Evolutionary conservation across 148 eudicot genomes (phyloP), one percentile per base, ranked within the genome.

Genomic region (Linanthus parryae): DNA sequence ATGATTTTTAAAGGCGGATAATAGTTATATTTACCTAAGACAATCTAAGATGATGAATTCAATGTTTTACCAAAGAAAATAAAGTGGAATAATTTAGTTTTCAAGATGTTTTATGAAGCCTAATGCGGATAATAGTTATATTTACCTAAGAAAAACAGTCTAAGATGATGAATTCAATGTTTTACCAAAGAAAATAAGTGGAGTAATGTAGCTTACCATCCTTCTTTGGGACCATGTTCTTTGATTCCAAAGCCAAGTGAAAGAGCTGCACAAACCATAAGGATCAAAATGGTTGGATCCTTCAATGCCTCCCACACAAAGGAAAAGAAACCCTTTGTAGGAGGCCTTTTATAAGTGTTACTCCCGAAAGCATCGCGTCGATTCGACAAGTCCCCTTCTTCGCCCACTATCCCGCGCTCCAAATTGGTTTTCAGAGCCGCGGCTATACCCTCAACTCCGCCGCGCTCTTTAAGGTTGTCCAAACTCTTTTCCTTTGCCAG

Each of bases 281-380:
- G 25, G 8, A 54, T 46, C 7, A 45, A 7, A 13, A 36, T 45
- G 2, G 59, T 54, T 4, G 29, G 34, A 22, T 62, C 54, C 19
- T 46, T 62, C 13, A 54, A 29, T 24, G 59, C 67, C n/a, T 62
- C 67, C 47, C 53, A 36, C 0, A 45, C 53, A 27, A 62, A 53
- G 19, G 36, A 24, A 11, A 45, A 35, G 23, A 54, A 62, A 5
- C 17, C 45, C 17, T 47, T 62, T 2, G 13, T 2, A 6, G 54
- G 67, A 14, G 47, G 54, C 19, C 25, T 45, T 17, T 0, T 15
- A 22, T 54, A 54, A 0, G 67, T 54, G 17, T 62, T 54, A 0
- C 52, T 10, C 11, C 53, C 59, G 37, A 54, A 62, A 3, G 39
- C 53, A 5, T 36, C 38, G 1, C 21, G 19, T 17, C 59, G 46